These are phyloP conservation scores for Crucihimalaya himalaica DNA, from an alignment of 345 rosid species.

Conservation along the genomic window DNA sequence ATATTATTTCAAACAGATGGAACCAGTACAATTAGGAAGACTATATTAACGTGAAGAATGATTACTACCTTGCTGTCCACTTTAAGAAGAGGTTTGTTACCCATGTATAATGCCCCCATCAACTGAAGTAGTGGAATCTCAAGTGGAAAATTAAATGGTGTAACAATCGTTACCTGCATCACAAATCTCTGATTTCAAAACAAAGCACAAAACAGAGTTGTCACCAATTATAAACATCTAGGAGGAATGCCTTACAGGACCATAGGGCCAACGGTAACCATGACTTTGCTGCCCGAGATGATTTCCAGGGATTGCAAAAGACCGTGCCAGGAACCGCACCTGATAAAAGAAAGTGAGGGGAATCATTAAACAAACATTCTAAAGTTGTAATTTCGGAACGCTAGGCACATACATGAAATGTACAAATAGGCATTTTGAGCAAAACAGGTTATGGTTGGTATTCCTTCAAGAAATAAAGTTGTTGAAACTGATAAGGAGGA, in stretches of 20 bases:
- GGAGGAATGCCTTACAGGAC: slow-evolving; percentile 71
- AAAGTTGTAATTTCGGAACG: not conserved
- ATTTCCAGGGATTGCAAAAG: slow-evolving; percentile 92
- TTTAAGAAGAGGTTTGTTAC: slow-evolving; percentile 92
- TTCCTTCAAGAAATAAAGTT: not conserved
- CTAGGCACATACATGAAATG: not conserved
- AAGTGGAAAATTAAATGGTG: slow-evolving; percentile 96
- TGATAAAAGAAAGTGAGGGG: slow-evolving; percentile 27
- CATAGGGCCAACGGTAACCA: slow-evolving; percentile 98
- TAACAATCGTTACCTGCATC: slow-evolving; percentile 84
- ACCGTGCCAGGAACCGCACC: slow-evolving; percentile 95
- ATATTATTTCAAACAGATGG: not conserved
- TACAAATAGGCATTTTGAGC: not conserved
- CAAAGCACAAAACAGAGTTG: not conserved
- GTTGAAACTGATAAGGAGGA: not conserved
- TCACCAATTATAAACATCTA: not conserved
- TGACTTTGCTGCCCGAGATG: slow-evolving; percentile 97
- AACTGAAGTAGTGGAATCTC: slow-evolving; percentile 97
- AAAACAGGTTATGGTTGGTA: not conserved
- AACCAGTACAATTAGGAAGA: not conserved
- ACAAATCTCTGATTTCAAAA: slow-evolving; percentile 11
- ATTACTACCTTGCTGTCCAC: slow-evolving; percentile 89
- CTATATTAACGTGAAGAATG: not conserved
- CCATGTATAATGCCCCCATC: slow-evolving; percentile 99
- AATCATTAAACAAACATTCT: slow-evolving; percentile 1